Conservation (phyloP, 108 stramenopile genomes). For the Pseudonitzschia multiseries region DNA sequence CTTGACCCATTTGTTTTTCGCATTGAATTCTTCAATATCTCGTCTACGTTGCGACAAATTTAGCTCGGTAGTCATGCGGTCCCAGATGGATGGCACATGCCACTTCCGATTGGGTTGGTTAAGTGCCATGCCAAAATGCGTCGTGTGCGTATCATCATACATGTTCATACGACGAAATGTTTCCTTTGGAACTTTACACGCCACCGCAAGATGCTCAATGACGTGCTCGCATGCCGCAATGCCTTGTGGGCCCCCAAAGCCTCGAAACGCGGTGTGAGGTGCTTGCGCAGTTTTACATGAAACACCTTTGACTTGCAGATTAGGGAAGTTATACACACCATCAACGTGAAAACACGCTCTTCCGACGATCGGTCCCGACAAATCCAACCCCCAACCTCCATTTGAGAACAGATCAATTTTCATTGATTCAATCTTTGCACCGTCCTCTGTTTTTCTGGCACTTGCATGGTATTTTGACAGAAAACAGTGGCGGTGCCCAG, state of each 20-base stretch:
- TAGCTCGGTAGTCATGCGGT: constrained; percentile 57
- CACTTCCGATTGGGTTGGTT: constrained; percentile 71
- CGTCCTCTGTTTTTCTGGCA: constrained; percentile 66
- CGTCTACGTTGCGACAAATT: constrained; percentile 60
- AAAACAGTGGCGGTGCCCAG: constrained; percentile 79
- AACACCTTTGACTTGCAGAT: constrained; percentile 72
- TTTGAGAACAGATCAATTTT: constrained; percentile 86
- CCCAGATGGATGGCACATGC: constrained; percentile 86
- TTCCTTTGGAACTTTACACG: constrained; percentile 56
- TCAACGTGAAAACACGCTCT: constrained; percentile 92
- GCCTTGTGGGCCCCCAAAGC: constrained; percentile 92
- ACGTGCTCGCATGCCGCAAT: constrained; percentile 86
- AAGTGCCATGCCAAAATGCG: constrained; percentile 86
- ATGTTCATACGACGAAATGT: constrained; percentile 76
- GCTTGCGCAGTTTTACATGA: constrained; percentile 91
- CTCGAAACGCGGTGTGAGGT: constrained; percentile 92
- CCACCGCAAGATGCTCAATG: constrained; percentile 86
- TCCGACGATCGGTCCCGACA: constrained; percentile 88
- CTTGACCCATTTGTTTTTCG: constrained; percentile 81
- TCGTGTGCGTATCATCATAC: constrained; percentile 72
- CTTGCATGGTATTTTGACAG: constrained; percentile 83
- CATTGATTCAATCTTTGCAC: constrained; percentile 71
- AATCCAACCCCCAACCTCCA: constrained; percentile 85
- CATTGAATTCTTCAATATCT: constrained; percentile 79
- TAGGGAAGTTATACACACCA: constrained; percentile 85